Conservation (phyloP, 768 basidiomycete species). For the Hirschioporus abietinus region DNA sequence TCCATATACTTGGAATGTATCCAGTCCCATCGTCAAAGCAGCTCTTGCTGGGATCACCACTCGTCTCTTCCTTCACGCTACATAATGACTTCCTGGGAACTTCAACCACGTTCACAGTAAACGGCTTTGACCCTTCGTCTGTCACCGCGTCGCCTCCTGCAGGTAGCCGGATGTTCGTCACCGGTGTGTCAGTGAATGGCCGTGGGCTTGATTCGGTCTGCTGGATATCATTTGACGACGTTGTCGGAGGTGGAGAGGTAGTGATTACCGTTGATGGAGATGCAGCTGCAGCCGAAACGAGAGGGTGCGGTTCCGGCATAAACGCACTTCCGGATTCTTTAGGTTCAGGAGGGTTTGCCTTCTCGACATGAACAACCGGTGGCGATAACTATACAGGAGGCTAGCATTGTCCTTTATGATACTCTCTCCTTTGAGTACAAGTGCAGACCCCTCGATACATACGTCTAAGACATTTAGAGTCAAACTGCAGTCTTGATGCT, state of each 20-base stretch:
- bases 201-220: conserved; percentile 31
- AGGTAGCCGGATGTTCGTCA: conserved; percentile 38
- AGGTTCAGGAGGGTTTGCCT: conserved; percentile 32
- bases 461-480: too few relatives aligned
- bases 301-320: conserved; percentile 32
- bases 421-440: too few relatives aligned
- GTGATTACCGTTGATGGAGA: conserved; percentile 40
- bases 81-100: conserved; percentile 34
- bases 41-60: conserved; percentile 42
- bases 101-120: conserved; percentile 35
- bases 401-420: too few relatives aligned
- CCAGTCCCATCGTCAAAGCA: conserved; percentile 42
- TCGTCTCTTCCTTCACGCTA: conserved; percentile 41
- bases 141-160: conserved; percentile 32
- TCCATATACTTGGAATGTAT: conserved; percentile 47
- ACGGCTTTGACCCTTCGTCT: conserved; percentile 34
- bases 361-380: background rate
- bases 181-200: conserved; percentile 40
- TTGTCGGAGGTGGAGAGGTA: conserved; percentile 38
- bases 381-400: too few relatives aligned
- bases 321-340: conserved; percentile 35
- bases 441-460: too few relatives aligned
- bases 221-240: conserved; percentile 39
- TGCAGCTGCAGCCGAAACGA: conserved; percentile 26
- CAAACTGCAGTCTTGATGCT: too few relatives aligned